These are phyloP conservation scores for Smallanthus sonchifolius DNA, from an alignment of 129 eudicot genomes.

Conservation along the genomic window DNA sequence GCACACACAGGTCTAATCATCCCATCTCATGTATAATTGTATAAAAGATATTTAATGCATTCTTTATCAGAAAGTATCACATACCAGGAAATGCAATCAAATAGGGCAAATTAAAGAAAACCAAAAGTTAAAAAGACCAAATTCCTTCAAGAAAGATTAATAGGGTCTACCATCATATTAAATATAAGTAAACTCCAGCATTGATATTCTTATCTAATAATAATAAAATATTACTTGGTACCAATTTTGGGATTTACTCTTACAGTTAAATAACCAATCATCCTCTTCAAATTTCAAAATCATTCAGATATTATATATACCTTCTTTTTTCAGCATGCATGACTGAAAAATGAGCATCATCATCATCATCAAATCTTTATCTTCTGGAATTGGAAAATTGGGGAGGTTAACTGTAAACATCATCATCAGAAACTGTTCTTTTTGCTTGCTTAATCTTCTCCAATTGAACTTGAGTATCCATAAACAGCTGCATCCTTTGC, in stretches of 20 bases:
- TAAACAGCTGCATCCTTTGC: constrained; percentile 85
- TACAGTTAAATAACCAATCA: constrained; percentile 24
- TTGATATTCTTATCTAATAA: neutral
- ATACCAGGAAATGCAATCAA: neutral
- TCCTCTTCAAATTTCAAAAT: constrained; percentile 26
- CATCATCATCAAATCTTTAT: constrained; percentile 5
- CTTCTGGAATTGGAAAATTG: neutral
- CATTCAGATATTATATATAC: constrained; percentile 30
- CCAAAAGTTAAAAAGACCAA: neutral
- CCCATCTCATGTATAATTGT: neutral
- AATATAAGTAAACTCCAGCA: neutral
- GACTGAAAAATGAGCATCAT: constrained; percentile 19
- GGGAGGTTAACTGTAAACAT: constrained; percentile 29
- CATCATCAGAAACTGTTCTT: constrained; percentile 48
- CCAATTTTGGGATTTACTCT: constrained; percentile 1
- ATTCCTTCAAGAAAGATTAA: neutral
- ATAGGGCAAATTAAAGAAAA: neutral
- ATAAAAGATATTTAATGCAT: neutral
- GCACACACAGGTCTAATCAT: neutral
- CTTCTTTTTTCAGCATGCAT: constrained; percentile 23
- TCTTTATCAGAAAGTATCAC: neutral
- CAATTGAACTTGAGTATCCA: constrained; percentile 86
- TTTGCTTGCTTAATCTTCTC: constrained; percentile 80
- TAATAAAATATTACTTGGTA: neutral
- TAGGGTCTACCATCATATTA: no score